A percentile compares a stretch with the other conserved stretches of the same genome.
phyloP scores from a whole-genome alignment of 2,329 filamentous ascomycete genomes.

The Trichoderma arundinaceum region DNA sequence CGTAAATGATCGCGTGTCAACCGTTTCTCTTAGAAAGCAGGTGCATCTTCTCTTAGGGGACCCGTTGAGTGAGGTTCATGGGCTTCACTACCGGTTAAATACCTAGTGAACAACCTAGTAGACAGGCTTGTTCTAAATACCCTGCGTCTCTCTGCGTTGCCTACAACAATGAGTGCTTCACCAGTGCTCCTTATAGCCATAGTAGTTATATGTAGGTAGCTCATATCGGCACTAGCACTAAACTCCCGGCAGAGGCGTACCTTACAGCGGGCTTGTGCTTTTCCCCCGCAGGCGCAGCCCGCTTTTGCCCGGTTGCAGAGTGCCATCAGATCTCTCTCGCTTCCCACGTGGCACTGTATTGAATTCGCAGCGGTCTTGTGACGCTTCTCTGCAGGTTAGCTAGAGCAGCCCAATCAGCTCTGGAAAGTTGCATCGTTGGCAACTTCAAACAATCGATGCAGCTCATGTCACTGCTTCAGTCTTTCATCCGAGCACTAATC shows the following conservation, averaged over 20 bases:
- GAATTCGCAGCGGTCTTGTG: constrained; percentile 25
- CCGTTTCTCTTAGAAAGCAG: too few relatives aligned
- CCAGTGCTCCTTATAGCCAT: too few relatives aligned
- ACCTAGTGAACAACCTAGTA: too few relatives aligned
- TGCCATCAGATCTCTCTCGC: constrained; percentile 23
- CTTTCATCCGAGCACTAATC: not conserved
- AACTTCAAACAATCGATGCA: not conserved
- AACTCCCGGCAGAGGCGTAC: constrained; percentile 6
- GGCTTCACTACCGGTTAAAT: too few relatives aligned
- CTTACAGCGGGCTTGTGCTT: constrained; percentile 22
- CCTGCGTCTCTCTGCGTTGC: too few relatives aligned
- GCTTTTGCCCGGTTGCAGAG: constrained; percentile 24
- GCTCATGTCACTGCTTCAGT: constrained; percentile 2
- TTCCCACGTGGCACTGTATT: constrained; percentile 27
- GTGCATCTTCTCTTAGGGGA: too few relatives aligned
- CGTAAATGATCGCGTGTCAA: too few relatives aligned
- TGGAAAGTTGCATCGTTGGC: not conserved
- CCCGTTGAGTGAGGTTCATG: too few relatives aligned
- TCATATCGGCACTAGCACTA: not conserved
- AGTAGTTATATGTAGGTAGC: too few relatives aligned
- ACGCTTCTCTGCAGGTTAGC: constrained; percentile 15
- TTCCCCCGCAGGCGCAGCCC: constrained; percentile 16
- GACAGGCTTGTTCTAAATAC: too few relatives aligned
- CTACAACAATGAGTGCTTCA: too few relatives aligned
- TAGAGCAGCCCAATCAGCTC: constrained; percentile 4